phyloP scores from a whole-genome alignment of 2,329 filamentous ascomycete genomes.

The Colletotrichum melonis region DNA sequence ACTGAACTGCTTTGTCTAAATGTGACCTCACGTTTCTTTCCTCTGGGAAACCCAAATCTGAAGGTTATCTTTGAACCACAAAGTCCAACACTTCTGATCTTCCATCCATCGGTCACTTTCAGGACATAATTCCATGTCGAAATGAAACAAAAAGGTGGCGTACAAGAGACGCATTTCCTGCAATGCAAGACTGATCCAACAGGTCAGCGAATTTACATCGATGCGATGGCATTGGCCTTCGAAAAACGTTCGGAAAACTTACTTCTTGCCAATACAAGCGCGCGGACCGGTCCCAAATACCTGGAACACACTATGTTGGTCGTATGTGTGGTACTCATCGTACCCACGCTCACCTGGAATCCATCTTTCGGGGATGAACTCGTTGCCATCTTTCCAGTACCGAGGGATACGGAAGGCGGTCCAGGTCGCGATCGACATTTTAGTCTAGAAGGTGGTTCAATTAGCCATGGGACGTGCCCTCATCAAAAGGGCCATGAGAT shows the following conservation, averaged over 20 bases:
- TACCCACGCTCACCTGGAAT: conserved; percentile 37
- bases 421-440: conserved; percentile 52
- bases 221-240: no score
- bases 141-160: conserved; percentile 56
- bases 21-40: background rate
- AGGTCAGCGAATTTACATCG: no score
- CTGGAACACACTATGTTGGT: conserved; percentile 39
- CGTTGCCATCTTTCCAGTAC: conserved; percentile 55
- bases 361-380: conserved; percentile 57
- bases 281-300: conserved; percentile 44
- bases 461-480: background rate
- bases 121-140: conserved; percentile 53
- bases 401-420: background rate
- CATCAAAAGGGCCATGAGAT: background rate
- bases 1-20: no score
- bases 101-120: conserved; percentile 49
- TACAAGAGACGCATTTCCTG: conserved; percentile 60
- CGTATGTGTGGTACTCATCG: conserved; percentile 26
- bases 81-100: conserved; percentile 2
- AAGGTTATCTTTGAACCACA: conserved; percentile 4
- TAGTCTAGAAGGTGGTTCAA: background rate
- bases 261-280: conserved; percentile 47
- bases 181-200: conserved; percentile 50
- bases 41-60: background rate
- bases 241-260: conserved; percentile 21